Conservation (phyloP, 2,329 filamentous ascomycete species). For the Kalmusia sp. region DNA sequence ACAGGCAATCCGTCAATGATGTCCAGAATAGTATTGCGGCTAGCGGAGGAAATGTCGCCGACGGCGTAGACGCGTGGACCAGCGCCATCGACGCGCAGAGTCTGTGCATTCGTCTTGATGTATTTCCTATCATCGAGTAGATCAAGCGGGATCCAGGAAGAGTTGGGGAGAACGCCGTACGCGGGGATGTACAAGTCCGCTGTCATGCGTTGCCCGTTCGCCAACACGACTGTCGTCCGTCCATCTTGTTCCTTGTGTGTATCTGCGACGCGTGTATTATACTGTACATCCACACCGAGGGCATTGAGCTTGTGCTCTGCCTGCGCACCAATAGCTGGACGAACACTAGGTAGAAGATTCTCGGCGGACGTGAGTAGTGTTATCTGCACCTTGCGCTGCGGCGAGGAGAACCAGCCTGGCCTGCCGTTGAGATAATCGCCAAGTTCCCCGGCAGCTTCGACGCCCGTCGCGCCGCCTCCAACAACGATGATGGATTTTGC, state of each 20-base stretch:
- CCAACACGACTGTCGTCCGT: constrained; percentile 47
- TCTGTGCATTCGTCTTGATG: constrained; percentile 56
- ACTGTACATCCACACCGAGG: constrained; percentile 56
- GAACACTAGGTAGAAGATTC: constrained; percentile 52
- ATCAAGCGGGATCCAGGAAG: constrained; percentile 56
- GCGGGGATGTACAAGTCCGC: constrained; percentile 63
- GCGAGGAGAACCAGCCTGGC: constrained; percentile 47
- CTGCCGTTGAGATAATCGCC: constrained; percentile 51
- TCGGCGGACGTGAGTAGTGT: constrained; percentile 53
- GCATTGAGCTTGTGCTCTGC: constrained; percentile 56
- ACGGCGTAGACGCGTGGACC: constrained; percentile 56
- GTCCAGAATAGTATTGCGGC: constrained; percentile 51
- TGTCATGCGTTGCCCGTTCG: constrained; percentile 54
- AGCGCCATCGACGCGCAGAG: constrained; percentile 54
- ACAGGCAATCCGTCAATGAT: constrained; percentile 50
- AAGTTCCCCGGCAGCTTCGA: constrained; percentile 59
- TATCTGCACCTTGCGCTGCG: constrained; percentile 45
- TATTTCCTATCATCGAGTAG: constrained; percentile 56
- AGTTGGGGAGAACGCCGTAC: constrained; percentile 60
- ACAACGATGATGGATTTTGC: constrained; percentile 56
- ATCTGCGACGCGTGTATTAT: constrained; percentile 45
- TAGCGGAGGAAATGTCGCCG: constrained; percentile 56
- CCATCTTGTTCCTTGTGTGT: constrained; percentile 34
- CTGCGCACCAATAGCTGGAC: constrained; percentile 46
- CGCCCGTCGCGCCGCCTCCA: constrained; percentile 57